phyloP scores from a whole-genome alignment of 768 basidiomycete genomes.

The Hortiboletus campestris region DNA sequence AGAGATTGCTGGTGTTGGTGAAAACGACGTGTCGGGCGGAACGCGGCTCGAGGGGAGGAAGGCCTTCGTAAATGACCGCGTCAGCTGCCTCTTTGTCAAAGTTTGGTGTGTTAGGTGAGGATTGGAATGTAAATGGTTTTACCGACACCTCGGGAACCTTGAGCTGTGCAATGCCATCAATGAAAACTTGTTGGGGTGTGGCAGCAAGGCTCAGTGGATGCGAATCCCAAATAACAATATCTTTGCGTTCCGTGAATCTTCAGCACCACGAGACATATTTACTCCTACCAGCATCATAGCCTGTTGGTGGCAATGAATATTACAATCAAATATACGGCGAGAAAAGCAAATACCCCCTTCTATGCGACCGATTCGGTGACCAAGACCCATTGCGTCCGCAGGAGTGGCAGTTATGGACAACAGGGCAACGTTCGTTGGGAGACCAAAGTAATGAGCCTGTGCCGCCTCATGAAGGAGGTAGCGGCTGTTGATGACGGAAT shows the following conservation, averaged over 20 bases:
- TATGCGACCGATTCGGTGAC: conserved; percentile 71
- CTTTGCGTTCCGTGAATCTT: conserved; percentile 22
- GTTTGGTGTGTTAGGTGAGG: conserved; percentile 57
- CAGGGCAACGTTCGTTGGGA: conserved; percentile 56
- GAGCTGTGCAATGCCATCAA: conserved; percentile 81
- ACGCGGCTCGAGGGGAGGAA: conserved; percentile 62
- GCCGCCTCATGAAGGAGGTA: conserved; percentile 73
- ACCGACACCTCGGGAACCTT: conserved; percentile 40
- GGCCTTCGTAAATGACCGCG: conserved; percentile 64
- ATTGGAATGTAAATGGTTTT: conserved; percentile 41
- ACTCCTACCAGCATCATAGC: conserved; percentile 47
- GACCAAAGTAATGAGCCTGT: conserved; percentile 66
- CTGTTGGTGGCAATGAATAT: conserved; percentile 10
- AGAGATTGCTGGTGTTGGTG: conserved; percentile 58
- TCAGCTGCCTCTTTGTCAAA: conserved; percentile 67
- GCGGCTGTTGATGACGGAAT: conserved; percentile 59
- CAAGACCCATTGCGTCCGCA: conserved; percentile 64
- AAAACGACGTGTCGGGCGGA: conserved; percentile 49
- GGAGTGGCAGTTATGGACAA: conserved; percentile 66
- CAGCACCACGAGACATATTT: background rate
- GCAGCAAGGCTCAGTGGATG: conserved; percentile 75
- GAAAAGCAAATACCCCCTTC: conserved; percentile 37
- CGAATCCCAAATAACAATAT: conserved; percentile 75
- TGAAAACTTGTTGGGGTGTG: conserved; percentile 73
- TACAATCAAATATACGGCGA: background rate